Evolutionary conservation across 2,329 filamentous ascomycete genomes (phyloP), one percentile per base, ranked within the genome.

Genomic region (Fusarium albosuccineum): DNA sequence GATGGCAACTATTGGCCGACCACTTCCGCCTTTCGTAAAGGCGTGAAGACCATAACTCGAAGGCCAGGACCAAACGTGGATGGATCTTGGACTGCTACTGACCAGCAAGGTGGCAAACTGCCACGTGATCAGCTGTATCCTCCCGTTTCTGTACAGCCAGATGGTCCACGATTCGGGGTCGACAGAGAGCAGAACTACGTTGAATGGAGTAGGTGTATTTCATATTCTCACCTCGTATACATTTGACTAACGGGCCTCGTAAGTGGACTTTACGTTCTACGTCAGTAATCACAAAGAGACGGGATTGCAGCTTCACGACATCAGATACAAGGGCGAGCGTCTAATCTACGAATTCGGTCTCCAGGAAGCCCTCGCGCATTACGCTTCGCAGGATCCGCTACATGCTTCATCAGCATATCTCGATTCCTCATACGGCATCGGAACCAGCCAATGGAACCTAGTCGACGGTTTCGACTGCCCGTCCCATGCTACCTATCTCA

Each of bases 291-390:
- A 77, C 1, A 76, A 79, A 9, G 84, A 86, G 58, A 79, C 79
- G 0, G 86, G 85, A 0, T 76, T 88, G 42, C 67, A 79, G 1
- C 75, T 88, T 1, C 83, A 82, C 68, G 81, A 88, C 60, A 82
- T 89, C 44, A 75, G 78, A 16, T 87, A 82, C 77, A 85, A 86
- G 67, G 84, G 83, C n/a, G 79, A 86, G 60, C 77, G 84, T 7
- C 73, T 89, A 7, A 75, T 88, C 10, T 88, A 87, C 58, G 86
- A 88, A 67, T 76, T 89, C 2, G 81, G 82, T 3, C 74, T 88
- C 0, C 83, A 88, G 70, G 85, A 88, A 72, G 85, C 85, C 0
- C 73, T 87, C 8, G 82, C 85, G 1, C 83, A 86, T 54, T 87
- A 86, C 56, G 82, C 83, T 2, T 75, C 83, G 6, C 79, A 78